Evolutionary conservation across 1,284 basidiomycete genomes (phyloP).

Genomic region (Malassezia vespertilionis): DNA sequence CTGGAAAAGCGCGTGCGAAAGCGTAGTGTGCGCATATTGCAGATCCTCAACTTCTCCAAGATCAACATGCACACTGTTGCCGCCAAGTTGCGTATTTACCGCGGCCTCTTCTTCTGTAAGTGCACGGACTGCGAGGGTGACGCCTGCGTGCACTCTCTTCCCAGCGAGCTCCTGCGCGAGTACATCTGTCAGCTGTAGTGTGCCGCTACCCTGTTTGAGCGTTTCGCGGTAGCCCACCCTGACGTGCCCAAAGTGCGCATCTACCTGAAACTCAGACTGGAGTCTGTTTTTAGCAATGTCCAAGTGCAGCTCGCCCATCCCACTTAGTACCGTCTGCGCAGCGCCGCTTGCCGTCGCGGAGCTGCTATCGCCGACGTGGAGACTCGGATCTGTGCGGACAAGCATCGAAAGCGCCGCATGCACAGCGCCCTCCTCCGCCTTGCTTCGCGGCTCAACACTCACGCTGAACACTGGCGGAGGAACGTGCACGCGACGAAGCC

Average conservation of each 20-base stretch:
- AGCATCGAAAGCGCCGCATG: conserved; percentile 63
- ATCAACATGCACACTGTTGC: conserved; percentile 27
- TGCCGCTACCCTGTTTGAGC: conserved; percentile 39
- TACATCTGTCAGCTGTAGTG: conserved; percentile 18
- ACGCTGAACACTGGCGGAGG: conserved; percentile 62
- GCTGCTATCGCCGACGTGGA: conserved; percentile 53
- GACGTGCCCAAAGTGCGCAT: conserved; percentile 65
- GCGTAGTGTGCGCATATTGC: background rate
- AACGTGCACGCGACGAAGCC: conserved; percentile 63
- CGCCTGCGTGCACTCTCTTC: conserved; percentile 26
- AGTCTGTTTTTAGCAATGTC: conserved; percentile 73
- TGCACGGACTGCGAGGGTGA: conserved; percentile 19
- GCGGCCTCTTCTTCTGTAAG: conserved; percentile 20
- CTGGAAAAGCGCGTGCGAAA: conserved; percentile 6
- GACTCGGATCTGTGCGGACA: conserved; percentile 72
- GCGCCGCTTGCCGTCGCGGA: conserved; percentile 49
- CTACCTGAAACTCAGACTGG: conserved; percentile 65
- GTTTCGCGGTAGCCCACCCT: conserved; percentile 71
- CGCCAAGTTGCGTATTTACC: conserved; percentile 21
- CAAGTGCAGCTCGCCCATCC: conserved; percentile 71
- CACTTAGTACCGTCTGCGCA: conserved; percentile 70
- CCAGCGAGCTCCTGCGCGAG: conserved; percentile 37
- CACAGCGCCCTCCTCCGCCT: conserved; percentile 60
- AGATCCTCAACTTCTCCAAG: conserved; percentile 5
- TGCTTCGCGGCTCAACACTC: conserved; percentile 37